phyloP scores from a whole-genome alignment of 352 stramenopile genomes.

The Halophytophthora polymorphica region DNA sequence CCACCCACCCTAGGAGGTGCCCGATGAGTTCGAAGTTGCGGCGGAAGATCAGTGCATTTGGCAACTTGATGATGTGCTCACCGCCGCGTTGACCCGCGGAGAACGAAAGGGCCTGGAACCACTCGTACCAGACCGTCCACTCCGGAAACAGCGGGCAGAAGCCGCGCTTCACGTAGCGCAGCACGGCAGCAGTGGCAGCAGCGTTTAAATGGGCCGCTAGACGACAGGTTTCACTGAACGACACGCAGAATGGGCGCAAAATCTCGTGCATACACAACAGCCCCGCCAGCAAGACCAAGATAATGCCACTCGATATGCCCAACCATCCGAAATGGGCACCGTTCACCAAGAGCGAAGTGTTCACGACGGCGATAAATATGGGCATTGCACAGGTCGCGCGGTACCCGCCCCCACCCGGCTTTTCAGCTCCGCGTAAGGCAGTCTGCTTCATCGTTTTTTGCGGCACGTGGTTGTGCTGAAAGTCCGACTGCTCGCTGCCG shows the following conservation, averaged over 20 bases:
- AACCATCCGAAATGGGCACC: too few species aligned
- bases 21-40: conserved; percentile 37
- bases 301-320: too few species aligned
- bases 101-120: conserved; percentile 36
- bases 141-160: conserved; percentile 28
- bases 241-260: conserved; percentile 38
- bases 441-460: too few species aligned
- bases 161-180: conserved; percentile 24
- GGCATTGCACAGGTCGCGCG: too few species aligned
- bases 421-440: too few species aligned
- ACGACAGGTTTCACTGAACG: conserved; percentile 22
- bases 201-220: conserved; percentile 18
- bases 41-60: conserved; percentile 33
- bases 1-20: conserved; percentile 19
- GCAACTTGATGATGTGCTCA: conserved; percentile 32
- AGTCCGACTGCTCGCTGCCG: too few species aligned
- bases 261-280: conserved; percentile 30
- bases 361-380: too few species aligned
- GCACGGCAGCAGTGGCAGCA: conserved; percentile 16
- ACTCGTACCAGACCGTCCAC: conserved; percentile 43
- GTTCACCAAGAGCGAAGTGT: too few species aligned
- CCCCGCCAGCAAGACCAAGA: conserved; percentile 16
- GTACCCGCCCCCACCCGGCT: too few species aligned
- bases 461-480: too few species aligned
- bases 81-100: conserved; percentile 24